Conservation (phyloP, 169 alveolate species). For the Cardiosporidium cionae region DNA sequence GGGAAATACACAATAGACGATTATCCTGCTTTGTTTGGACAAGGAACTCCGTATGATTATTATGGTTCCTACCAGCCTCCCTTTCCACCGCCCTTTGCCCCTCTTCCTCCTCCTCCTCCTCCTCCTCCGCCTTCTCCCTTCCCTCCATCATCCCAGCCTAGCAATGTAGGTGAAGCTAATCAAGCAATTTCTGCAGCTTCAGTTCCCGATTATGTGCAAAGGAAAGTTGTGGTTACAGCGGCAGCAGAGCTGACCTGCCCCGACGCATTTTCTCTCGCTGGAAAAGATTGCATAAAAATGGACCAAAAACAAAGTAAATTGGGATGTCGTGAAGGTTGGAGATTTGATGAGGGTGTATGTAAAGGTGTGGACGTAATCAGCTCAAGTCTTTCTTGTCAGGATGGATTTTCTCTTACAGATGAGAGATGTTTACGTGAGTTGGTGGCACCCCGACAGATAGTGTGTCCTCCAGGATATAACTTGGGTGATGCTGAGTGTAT, state of each 20-base stretch:
- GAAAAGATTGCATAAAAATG: constrained; percentile 9
- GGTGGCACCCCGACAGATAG: constrained; percentile 14
- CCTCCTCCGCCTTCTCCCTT: too few relatives aligned
- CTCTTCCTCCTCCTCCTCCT: neutral
- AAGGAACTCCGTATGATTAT: neutral
- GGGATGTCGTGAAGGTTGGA: constrained; percentile 20
- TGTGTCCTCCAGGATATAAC: constrained; percentile 9
- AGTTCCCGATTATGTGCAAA: constrained; percentile 6
- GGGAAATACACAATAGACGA: neutral
- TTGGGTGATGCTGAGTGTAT: neutral
- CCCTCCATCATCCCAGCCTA: neutral
- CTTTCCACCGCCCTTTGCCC: neutral
- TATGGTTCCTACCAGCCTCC: neutral
- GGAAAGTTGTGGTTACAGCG: constrained; percentile 7
- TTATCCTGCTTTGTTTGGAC: neutral
- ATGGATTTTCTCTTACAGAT: neutral
- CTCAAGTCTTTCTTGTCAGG: neutral
- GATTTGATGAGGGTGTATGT: neutral
- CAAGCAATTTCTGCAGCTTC: neutral
- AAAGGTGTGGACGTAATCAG: constrained; percentile 6
- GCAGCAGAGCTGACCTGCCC: constrained; percentile 7
- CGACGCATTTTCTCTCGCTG: neutral
- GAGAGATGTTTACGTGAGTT: neutral
- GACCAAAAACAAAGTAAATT: constrained; percentile 18
- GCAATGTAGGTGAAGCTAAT: neutral